These are phyloP conservation scores for Zizania latifolia DNA, from an alignment of 176 grass and related monocot species.

Conservation along the genomic window DNA sequence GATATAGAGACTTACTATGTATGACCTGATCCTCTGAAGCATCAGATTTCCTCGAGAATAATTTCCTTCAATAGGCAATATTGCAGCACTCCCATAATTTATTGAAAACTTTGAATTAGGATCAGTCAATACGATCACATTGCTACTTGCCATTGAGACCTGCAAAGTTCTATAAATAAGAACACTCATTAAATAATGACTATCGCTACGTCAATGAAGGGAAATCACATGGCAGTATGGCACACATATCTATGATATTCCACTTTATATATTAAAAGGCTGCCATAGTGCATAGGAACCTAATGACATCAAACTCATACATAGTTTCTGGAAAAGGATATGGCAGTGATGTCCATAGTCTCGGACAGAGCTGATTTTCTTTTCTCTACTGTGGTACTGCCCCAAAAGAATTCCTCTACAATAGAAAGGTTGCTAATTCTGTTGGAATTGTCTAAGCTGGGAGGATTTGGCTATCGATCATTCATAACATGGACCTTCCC, in stretches of 20 bases:
- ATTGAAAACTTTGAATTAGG: constrained; percentile 59
- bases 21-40: constrained; percentile 92
- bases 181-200: constrained; percentile 49
- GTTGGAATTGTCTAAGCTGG: neutral
- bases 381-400: neutral
- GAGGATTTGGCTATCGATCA: neutral
- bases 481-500: constrained; percentile 38
- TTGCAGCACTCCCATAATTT: constrained; percentile 39
- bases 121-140: constrained; percentile 75
- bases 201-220: neutral
- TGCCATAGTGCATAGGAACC: neutral
- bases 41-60: constrained; percentile 84
- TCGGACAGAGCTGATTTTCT: neutral
- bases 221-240: neutral
- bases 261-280: neutral
- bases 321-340: neutral
- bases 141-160: constrained; percentile 85
- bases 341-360: neutral
- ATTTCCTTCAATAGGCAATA: constrained; percentile 65
- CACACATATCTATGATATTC: neutral
- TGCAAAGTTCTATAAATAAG: constrained; percentile 80
- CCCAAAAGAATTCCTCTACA: neutral
- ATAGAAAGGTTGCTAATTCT: neutral
- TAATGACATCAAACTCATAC: neutral
- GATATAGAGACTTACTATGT: constrained; percentile 63